Base-by-base conservation (phyloP, 768 basidiomycete genomes). In the Mrakia frigida region DNA sequence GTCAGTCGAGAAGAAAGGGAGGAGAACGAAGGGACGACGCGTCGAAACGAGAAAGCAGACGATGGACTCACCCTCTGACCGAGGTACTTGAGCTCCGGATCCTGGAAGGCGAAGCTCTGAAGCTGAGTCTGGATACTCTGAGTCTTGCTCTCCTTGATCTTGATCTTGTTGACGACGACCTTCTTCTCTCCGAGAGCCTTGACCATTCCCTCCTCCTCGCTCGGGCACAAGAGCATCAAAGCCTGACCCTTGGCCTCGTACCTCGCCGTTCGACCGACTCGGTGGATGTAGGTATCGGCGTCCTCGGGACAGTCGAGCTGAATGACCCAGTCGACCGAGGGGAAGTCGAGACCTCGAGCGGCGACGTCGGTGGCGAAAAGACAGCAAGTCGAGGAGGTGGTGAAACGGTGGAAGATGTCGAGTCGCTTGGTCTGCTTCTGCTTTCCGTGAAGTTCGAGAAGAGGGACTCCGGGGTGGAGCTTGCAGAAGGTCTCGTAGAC, bases 271-370 rank as follows among this genome's bases (percentile, higher is more conserved):
- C 96, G 87, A 0, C 96, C 96, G 2, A 99, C 95, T 41, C 96
- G 90, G 82, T 99, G 96, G 56, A 99, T 93, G 82, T 99, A 98
- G 16, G 94, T 99, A 68, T 97, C 94, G 7, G 91, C 93, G 81
- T 99, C 96, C 84, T 99, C 96, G 0, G 96, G 96, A 3, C 92
- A 93, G 83, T 99, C 96, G 18, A 94, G 85, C 82, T 99, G 96
- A 39, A 99, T 82, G 1, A 99, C 96, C 96, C 96, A 98, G 83
- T 97, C 93, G 31, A 99, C 90, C 0, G 92, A 88, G 6, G 97
- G 96, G 84, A 99, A 99, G 84, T 99, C 96, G 75, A 98, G 86
- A 1, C 96, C 96, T 76, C 96, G 90, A 6, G 96, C 93, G 50
- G 96, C 96, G 77, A 99, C 91, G 82, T 99, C 96, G 16, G 96